Percentiles rank a stretch among this genome's conserved stretches.
These are phyloP conservation scores for Malassezia globosa DNA, from an alignment of 1,284 basidiomycete genomes.

Conservation along the genomic window DNA sequence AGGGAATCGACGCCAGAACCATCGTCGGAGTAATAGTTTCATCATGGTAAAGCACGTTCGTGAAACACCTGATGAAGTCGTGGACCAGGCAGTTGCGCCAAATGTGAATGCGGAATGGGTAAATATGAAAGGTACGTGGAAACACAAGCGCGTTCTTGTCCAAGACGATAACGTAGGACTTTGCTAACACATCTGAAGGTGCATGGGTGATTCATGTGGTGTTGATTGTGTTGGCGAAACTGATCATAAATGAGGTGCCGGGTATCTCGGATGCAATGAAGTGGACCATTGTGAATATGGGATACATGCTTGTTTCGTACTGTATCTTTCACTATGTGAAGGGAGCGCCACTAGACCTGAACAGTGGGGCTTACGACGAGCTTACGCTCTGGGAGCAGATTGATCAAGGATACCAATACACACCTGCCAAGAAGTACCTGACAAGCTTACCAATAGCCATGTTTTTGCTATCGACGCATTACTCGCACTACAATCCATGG, in stretches of 20 bases:
- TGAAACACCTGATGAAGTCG: constrained; percentile 48
- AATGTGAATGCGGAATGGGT: constrained; percentile 98
- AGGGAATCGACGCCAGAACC: constrained; percentile 2
- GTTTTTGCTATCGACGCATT: constrained; percentile 96
- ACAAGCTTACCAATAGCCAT: constrained; percentile 78
- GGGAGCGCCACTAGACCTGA: constrained; percentile 83
- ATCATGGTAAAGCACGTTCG: constrained; percentile 49
- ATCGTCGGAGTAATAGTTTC: constrained; percentile 72
- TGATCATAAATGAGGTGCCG: constrained; percentile 84
- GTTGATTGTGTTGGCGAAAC: constrained; percentile 77
- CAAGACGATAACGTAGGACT: too few species aligned
- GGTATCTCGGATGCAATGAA: constrained; percentile 86
- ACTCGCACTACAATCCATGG: constrained; percentile 70
- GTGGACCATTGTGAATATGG: constrained; percentile 87
- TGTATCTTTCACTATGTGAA: constrained; percentile 98
- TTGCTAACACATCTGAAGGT: constrained; percentile 11
- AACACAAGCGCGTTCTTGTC: background rate
- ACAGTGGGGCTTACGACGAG: constrained; percentile 85
- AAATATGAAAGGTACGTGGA: constrained; percentile 71
- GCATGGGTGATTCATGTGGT: constrained; percentile 97
- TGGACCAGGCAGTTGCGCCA: constrained; percentile 48
- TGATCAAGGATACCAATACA: constrained; percentile 94
- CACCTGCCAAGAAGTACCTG: constrained; percentile 95
- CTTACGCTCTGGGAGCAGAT: constrained; percentile 99
- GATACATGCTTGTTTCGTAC: constrained; percentile 87